Percentiles rank a stretch among this genome's conserved stretches.
These are phyloP conservation scores for Moringa oleifera DNA, from an alignment of 345 rosid species.

Conservation along the genomic window DNA sequence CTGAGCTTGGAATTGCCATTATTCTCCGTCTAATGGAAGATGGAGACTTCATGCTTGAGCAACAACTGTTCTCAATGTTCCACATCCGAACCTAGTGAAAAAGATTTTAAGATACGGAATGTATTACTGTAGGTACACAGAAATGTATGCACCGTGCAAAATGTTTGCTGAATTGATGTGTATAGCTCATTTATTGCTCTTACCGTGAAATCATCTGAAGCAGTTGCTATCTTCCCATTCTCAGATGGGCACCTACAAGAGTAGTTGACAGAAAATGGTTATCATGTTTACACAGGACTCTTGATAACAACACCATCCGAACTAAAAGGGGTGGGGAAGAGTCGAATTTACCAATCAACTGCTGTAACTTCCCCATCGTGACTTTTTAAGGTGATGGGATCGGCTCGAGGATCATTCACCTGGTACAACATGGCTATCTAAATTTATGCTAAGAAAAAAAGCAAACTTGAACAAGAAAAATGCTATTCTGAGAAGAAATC, in stretches of 20 bases:
- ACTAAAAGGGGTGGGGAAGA: background rate
- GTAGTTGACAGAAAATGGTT: background rate
- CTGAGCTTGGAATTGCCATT: slow-evolving; percentile 51
- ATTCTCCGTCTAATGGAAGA: slow-evolving; percentile 62
- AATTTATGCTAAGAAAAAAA: slow-evolving; percentile 5
- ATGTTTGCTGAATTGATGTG: no score
- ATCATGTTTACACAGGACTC: background rate
- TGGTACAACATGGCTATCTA: slow-evolving; percentile 23
- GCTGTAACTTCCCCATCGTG: slow-evolving; percentile 87
- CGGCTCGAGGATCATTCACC: slow-evolving; percentile 64
- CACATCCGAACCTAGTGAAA: slow-evolving; percentile 58
- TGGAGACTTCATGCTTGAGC: slow-evolving; percentile 38
- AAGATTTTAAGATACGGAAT: background rate
- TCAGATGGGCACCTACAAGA: slow-evolving; percentile 59
- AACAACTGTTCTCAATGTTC: slow-evolving; percentile 43
- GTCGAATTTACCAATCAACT: slow-evolving; percentile 69
- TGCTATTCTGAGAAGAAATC: slow-evolving; percentile 2
- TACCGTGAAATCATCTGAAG: slow-evolving; percentile 87
- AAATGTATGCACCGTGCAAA: no score
- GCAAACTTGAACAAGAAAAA: slow-evolving; percentile 2
- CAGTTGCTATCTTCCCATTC: slow-evolving; percentile 63
- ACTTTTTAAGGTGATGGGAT: slow-evolving; percentile 54
- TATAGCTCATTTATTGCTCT: slow-evolving; percentile 9
- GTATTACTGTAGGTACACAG: background rate
- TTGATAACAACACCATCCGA: slow-evolving; percentile 1